Conservation (phyloP, 129 eudicot genomes). For the Chrysanthemum makinoi region DNA sequence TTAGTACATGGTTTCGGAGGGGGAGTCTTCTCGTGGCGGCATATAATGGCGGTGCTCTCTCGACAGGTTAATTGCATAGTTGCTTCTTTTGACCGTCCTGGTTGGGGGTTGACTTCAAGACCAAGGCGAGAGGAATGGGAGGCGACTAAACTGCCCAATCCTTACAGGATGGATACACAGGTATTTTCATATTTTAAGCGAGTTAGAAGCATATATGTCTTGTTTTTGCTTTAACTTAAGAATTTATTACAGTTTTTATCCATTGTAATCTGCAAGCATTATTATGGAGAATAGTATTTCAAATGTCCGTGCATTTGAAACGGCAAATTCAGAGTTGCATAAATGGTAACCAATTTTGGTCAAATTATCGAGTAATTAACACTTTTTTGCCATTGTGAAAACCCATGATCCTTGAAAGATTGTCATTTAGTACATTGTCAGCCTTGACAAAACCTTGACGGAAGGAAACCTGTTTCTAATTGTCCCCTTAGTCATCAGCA, state of each 20-base stretch:
- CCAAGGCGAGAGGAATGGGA: constrained; percentile 81
- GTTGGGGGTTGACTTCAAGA: constrained; percentile 98
- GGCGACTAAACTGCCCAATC: constrained; percentile 77
- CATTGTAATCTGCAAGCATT: too few relatives aligned
- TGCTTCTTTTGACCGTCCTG: constrained; percentile 94
- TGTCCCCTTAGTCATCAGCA: too few relatives aligned
- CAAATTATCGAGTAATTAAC: background rate
- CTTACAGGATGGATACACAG: constrained; percentile 97
- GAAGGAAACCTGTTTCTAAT: too few relatives aligned
- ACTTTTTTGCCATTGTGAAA: too few relatives aligned
- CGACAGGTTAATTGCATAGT: constrained; percentile 76
- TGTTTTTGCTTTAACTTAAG: background rate
- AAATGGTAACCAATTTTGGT: background rate
- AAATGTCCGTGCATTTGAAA: too few relatives aligned
- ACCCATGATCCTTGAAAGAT: too few relatives aligned
- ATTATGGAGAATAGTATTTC: too few relatives aligned
- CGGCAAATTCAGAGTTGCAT: background rate
- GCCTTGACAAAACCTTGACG: too few relatives aligned
- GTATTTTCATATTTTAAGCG: constrained; percentile 29
- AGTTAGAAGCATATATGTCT: background rate
- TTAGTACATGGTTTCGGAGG: constrained; percentile 98
- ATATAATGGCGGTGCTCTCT: constrained; percentile 72
- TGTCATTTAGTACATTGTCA: too few relatives aligned
- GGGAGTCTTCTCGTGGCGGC: constrained; percentile 97
- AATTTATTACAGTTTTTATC: too few relatives aligned